Evolutionary conservation across 2,329 filamentous ascomycete genomes (phyloP), one percentile per base, ranked within the genome.

Genomic region (Colletotrichum sansevieriae): DNA sequence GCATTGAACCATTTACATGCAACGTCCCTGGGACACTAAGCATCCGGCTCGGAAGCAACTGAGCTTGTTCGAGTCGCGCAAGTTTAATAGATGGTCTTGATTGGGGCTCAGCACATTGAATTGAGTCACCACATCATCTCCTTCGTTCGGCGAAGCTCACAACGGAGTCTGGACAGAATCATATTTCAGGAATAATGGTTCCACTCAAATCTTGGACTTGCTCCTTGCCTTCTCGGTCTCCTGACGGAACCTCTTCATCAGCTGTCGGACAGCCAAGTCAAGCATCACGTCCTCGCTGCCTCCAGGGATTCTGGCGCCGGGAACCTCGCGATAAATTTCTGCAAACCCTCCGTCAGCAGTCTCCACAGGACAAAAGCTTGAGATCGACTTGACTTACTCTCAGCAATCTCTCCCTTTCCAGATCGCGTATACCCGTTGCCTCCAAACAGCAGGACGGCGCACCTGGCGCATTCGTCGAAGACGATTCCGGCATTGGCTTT

Each of bases 401-500:
- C 91, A 37, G 88, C 85, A 71, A 92, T 80, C 78, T 92, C 91
- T 20, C 92, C 92, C 77, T 91, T 88, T 0, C 92, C 92, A 12
- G 84, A 86, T 70, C 85, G 85, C 0, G 91, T 93, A 73, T 88
- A 92, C 0, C 91, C 92, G 75, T 91, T 92, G 2, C 92, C 92
- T 3, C 92, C 92, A 76, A 94, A 93, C 25, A 94, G 78, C 63
- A 94, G 77, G 54, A 92, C 86, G 1, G 91, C 90, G 62, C 85
- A 88, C 73, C 90, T 86, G 3, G 91, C 90, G 75, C 90, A 92
- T 76, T 92, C 90, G 71, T 91, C 90, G 51, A 94, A 73, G 12
- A 94, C 90, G 71, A 92, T 90, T 1, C 89, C 92, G 0, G 88
- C 85, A 74, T 93, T 89, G 1, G 91, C 92, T 79, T 95, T 94